Conservation (phyloP, 306 rosid species). For the Citrullus amarus region DNA sequence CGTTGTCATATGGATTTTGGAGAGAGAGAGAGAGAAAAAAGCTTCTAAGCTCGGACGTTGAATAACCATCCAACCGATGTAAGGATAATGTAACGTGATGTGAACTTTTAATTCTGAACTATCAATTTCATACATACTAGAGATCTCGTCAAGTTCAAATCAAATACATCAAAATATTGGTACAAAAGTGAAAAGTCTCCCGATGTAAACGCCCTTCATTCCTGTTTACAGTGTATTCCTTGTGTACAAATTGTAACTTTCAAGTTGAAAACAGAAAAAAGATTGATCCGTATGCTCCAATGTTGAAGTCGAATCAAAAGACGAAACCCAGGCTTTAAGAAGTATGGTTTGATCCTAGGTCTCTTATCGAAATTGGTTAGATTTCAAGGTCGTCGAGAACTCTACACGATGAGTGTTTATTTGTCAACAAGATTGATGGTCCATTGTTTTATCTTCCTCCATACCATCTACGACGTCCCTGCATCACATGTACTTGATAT, state of each 20-base stretch:
- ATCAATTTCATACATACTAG: not conserved
- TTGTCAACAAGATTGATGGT: not conserved
- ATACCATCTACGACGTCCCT: not conserved
- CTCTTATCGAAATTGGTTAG: not conserved
- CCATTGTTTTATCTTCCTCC: slow-evolving; percentile 1
- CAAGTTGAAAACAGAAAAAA: not conserved
- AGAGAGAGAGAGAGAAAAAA: no score
- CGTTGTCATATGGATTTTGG: no score
- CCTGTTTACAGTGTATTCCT: not conserved
- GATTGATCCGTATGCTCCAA: not conserved
- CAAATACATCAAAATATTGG: not conserved
- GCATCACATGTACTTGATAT: not conserved
- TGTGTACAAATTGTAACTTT: not conserved
- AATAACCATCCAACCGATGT: not conserved
- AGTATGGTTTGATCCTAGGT: not conserved
- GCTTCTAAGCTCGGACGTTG: not conserved
- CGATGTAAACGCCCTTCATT: not conserved
- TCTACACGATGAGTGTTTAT: not conserved
- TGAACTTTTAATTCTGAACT: not conserved
- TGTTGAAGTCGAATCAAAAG: not conserved
- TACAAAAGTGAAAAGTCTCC: not conserved
- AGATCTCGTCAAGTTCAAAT: not conserved
- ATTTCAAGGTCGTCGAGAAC: not conserved
- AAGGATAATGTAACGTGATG: not conserved
- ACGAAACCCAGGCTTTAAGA: not conserved